Base-by-base conservation (phyloP, 2,329 filamentous ascomycete species). In the Gnomoniopsis sp. region DNA sequence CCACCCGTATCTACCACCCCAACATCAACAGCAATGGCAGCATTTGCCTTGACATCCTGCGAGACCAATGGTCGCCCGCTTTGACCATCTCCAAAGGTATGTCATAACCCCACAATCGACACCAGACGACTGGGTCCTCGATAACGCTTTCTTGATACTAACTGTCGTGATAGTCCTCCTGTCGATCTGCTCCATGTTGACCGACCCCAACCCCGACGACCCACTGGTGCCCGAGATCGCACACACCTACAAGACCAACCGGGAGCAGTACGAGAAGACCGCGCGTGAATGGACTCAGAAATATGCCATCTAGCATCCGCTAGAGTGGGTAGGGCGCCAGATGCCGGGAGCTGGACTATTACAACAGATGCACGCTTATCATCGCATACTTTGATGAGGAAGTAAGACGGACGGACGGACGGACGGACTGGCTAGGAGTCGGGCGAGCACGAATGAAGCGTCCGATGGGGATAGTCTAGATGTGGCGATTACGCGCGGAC, bases 11-110 rank as follows among this genome's bases (percentile, higher is more conserved):
- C 82, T 99, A 99, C 77, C 95, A 99, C 81, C 95, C 95, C 71
- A 99, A 99, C 81, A 99, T 99, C 91, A 99, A 99, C 87, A 96
- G 91, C 68, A 98, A 98, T 77, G 95, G 95, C 77, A 97, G 93
- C 79, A 99, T 99, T 78, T 99, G 95, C 77, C 80, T 99, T 75
- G 95, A 99, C 73, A 99, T 99, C 73, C 83, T 99, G 72, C 88
- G 95, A 81, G 95, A 99, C 77, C 95, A 99, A 81, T 99, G 95
- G 95, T 97, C 93, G 76, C 95, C 95, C 46, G 95, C 95, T 66
- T 83, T 99, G 77, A 99, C 95, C 67, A 98, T 99, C 71, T 96
- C 91, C 63, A 99, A 99, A 87, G 95, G 95, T 96, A 79, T 59
- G 44, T 23, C 11, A 19, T 14, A 78, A 44, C 12, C 2, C 23